Evolutionary conservation across 345 rosid genomes (phyloP).

Genomic region (Excoecaria agallocha): DNA sequence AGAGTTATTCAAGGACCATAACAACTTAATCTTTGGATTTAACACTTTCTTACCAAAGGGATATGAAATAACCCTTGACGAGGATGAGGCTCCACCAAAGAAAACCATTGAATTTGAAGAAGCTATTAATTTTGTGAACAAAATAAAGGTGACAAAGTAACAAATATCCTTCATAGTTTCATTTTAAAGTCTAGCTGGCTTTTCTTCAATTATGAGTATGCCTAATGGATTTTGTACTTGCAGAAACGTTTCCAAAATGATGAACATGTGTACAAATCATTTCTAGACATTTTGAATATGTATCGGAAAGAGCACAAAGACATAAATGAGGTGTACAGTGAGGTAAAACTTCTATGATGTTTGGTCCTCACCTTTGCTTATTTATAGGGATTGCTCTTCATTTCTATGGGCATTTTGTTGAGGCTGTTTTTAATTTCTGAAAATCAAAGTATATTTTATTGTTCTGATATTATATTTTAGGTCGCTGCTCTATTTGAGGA

Average conservation of each 20-base stretch:
- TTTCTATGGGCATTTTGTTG: not conserved
- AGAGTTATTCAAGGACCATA: constrained; percentile 87
- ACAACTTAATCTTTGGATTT: constrained; percentile 81
- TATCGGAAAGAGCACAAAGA: constrained; percentile 86
- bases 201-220: not conserved
- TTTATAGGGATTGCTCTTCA: not conserved
- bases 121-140: constrained; percentile 95
- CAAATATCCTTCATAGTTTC: not conserved
- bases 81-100: constrained; percentile 75
- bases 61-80: constrained; percentile 81
- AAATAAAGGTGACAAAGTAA: constrained; percentile 65
- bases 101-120: constrained; percentile 89
- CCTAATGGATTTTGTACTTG: constrained; percentile 25
- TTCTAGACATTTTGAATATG: constrained; percentile 81
- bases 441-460: constrained; percentile 4
- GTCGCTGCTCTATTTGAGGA: constrained; percentile 76
- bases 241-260: constrained; percentile 88
- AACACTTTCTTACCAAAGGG: constrained; percentile 96
- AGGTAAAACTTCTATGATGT: constrained; percentile 40
- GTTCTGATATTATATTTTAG: constrained; percentile 42
- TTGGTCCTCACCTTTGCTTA: not conserved
- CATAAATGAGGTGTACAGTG: constrained; percentile 83
- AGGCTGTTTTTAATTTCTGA: not conserved
- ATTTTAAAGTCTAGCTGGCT: constrained; percentile 9
- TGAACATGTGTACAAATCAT: constrained; percentile 82